phyloP scores from a whole-genome alignment of 179 eudicot species.

The Sideroxylon spinosum region DNA sequence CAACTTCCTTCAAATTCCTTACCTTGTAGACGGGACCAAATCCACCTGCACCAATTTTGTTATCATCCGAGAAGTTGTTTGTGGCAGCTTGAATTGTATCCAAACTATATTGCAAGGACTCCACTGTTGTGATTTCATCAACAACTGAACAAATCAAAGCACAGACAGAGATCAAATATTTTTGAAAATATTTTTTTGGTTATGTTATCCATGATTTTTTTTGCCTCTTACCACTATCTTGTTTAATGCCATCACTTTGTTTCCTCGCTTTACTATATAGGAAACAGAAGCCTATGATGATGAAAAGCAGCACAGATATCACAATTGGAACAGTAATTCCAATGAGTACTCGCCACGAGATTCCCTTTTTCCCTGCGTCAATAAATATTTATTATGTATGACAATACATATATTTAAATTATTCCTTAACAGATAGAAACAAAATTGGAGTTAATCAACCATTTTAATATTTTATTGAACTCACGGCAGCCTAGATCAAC shows the following conservation, averaged over 20 bases:
- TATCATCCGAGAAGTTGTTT: slow-evolving; percentile 27
- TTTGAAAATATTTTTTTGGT: background rate
- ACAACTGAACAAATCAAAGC: slow-evolving; percentile 8
- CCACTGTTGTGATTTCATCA: slow-evolving; percentile 27
- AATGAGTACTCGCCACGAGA: background rate
- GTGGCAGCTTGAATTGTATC: slow-evolving; percentile 35
- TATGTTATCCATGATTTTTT: background rate
- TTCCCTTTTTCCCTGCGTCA: slow-evolving; percentile 3
- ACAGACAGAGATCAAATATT: background rate
- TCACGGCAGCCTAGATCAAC: too few relatives aligned
- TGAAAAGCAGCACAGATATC: slow-evolving; percentile 7
- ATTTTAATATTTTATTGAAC: background rate
- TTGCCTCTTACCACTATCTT: background rate
- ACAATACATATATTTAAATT: background rate
- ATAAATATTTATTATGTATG: background rate
- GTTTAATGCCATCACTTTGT: background rate
- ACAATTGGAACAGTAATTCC: background rate
- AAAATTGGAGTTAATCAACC: background rate
- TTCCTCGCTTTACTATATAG: background rate
- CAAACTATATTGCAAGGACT: slow-evolving; percentile 30
- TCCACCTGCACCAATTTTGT: slow-evolving; percentile 43
- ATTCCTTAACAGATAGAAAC: background rate
- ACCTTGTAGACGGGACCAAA: slow-evolving; percentile 45
- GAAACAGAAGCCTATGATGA: slow-evolving; percentile 5
- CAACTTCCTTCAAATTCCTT: background rate